Conservation (phyloP, 805 yeast genomes). For the Dipodascus albidus region DNA sequence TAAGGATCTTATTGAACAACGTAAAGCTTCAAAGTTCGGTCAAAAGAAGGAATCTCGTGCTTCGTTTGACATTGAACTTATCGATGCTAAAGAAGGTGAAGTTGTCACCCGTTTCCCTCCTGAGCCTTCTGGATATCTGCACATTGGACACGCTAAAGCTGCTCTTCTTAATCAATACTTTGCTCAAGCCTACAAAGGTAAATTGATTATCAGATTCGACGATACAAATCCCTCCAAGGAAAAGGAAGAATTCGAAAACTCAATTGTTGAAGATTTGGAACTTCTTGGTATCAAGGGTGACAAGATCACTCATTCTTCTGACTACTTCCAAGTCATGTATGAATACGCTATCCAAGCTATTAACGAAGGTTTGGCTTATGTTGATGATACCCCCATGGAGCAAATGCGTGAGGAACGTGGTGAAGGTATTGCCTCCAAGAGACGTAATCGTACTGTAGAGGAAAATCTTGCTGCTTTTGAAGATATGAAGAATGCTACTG, state of each 20-base stretch:
- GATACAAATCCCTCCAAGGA: conserved; percentile 98
- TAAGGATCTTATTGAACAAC: conserved; percentile 60
- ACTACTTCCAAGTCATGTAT: conserved; percentile 87
- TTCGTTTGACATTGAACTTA: conserved; percentile 84
- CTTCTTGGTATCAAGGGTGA: conserved; percentile 92
- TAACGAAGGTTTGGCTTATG: conserved; percentile 92
- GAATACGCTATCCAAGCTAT: conserved; percentile 76
- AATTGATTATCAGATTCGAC: conserved; percentile 91
- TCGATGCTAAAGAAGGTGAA: conserved; percentile 84
- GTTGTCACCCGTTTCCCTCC: conserved; percentile 99
- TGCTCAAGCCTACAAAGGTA: conserved; percentile 93
- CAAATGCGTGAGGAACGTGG: conserved; percentile 97
- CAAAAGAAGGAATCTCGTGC: conserved; percentile 88
- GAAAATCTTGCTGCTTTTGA: conserved; percentile 81
- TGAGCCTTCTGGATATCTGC: conserved; percentile 98
- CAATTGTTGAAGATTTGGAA: conserved; percentile 85
- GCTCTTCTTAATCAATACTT: conserved; percentile 94
- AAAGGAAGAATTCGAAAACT: conserved; percentile 86
- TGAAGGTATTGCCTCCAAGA: conserved; percentile 87
- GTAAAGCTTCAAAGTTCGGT: conserved; percentile 56
- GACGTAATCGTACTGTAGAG: conserved; percentile 88
- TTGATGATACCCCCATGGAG: conserved; percentile 93
- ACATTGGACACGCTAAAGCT: conserved; percentile 98
- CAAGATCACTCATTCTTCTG: conserved; percentile 76
- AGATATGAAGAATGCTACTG: conserved; percentile 92